Conservation (phyloP, 257 asterid genomes). For the Perilla frutescens region DNA sequence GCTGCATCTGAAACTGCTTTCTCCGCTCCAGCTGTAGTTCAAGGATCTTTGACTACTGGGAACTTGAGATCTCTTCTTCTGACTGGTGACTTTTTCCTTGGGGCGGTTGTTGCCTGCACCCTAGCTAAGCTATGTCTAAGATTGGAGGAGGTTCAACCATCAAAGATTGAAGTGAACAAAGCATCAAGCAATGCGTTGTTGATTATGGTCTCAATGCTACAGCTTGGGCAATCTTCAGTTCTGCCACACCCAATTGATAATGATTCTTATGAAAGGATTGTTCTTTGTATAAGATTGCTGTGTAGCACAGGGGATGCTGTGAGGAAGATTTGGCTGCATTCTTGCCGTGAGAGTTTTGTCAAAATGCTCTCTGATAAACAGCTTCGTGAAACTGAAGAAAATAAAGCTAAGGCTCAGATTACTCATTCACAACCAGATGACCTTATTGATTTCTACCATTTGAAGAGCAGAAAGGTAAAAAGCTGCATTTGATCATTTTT, state of each 20-base stretch:
- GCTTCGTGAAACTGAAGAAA: conserved; percentile 89
- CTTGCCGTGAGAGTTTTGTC: conserved; percentile 92
- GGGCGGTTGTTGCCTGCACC: conserved; percentile 88
- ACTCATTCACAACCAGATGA: conserved; percentile 91
- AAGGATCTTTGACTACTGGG: conserved; percentile 69
- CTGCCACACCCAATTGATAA: conserved; percentile 95
- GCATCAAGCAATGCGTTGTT: conserved; percentile 63
- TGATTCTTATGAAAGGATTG: conserved; percentile 84
- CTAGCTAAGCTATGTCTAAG: conserved; percentile 83
- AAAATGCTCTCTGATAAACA: conserved; percentile 95
- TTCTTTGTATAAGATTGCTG: conserved; percentile 79
- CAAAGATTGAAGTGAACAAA: conserved; percentile 77
- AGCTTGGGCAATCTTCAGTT: conserved; percentile 87
- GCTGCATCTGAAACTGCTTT: conserved; percentile 97
- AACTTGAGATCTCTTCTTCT: conserved; percentile 92
- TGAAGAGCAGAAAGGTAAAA: conserved; percentile 91
- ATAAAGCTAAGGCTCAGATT: conserved; percentile 80
- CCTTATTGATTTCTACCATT: conserved; percentile 91
- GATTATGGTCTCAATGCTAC: conserved; percentile 87
- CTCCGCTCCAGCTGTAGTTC: conserved; percentile 76
- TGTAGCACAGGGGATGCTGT: conserved; percentile 69
- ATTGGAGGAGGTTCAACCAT: conserved; percentile 90
- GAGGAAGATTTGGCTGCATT: conserved; percentile 84
- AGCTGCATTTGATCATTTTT: conserved; percentile 9
- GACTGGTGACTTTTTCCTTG: conserved; percentile 91